Evolutionary conservation across 2,329 filamentous ascomycete species (phyloP).

Genomic region (Waltergamsia citrina): DNA sequence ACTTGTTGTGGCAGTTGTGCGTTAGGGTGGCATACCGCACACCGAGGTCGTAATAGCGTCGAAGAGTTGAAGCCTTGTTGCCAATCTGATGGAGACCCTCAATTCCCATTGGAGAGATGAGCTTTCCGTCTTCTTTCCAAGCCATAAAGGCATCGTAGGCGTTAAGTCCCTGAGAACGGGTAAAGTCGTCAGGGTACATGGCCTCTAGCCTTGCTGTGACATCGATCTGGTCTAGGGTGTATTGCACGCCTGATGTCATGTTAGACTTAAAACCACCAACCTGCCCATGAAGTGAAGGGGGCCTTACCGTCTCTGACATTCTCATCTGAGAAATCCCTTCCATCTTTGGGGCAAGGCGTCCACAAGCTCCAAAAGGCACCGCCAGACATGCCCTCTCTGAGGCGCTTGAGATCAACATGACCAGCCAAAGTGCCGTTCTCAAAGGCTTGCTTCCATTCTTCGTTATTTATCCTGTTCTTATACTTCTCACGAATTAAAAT

Average conservation of each 20-base stretch:
- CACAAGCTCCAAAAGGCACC: conserved; percentile 94
- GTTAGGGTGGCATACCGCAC: conserved; percentile 84
- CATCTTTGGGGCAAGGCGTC: conserved; percentile 64
- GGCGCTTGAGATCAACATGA: conserved; percentile 73
- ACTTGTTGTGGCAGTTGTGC: conserved; percentile 88
- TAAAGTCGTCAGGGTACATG: conserved; percentile 61
- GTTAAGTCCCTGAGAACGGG: conserved; percentile 53
- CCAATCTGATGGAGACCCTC: conserved; percentile 93
- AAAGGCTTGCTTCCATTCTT: conserved; percentile 67
- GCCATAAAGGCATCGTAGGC: conserved; percentile 51
- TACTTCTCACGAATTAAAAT: conserved; percentile 58
- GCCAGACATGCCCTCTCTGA: conserved; percentile 62
- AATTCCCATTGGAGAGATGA: conserved; percentile 72
- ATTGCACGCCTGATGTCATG: conserved; percentile 40
- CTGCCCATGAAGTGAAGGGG: background rate
- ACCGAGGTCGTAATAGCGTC: conserved; percentile 67
- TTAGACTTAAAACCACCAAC: background rate
- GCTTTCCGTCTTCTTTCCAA: conserved; percentile 48
- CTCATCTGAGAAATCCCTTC: conserved; percentile 62
- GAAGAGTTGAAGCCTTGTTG: conserved; percentile 68
- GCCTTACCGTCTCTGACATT: conserved; percentile 22
- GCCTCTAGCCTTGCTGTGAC: conserved; percentile 54
- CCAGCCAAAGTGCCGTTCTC: conserved; percentile 55
- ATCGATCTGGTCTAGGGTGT: conserved; percentile 68
- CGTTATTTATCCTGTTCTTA: conserved; percentile 68